Conservation (phyloP, 768 basidiomycete genomes). For the Pisolithus sp. region DNA sequence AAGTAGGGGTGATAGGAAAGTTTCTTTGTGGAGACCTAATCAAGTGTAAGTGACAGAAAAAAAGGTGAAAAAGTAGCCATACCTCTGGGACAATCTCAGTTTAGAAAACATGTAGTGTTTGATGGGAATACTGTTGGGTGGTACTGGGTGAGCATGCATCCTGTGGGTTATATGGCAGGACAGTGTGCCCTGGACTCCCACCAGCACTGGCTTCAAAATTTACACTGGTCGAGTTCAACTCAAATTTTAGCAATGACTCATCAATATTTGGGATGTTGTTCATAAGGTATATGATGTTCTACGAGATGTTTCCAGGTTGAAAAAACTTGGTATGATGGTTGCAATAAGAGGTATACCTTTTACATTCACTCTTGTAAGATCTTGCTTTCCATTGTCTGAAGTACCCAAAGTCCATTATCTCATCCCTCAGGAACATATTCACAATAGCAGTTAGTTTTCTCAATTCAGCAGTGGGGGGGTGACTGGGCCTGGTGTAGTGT, state of each 20-base stretch:
- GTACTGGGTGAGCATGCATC: conserved; percentile 20
- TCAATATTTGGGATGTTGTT: conserved; percentile 76
- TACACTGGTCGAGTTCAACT: conserved; percentile 49
- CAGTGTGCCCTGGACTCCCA: conserved; percentile 33
- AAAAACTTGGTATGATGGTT: not conserved
- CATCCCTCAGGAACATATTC: too few species aligned
- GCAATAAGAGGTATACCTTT: conserved; percentile 47
- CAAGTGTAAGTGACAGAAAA: not conserved
- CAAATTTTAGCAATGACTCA: conserved; percentile 47
- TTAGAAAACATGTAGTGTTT: conserved; percentile 68
- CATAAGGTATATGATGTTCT: conserved; percentile 87
- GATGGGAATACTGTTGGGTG: conserved; percentile 24
- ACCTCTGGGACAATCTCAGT: conserved; percentile 78
- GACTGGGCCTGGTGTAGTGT: too few species aligned
- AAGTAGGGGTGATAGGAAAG: conserved; percentile 59
- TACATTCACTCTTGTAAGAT: conserved; percentile 86
- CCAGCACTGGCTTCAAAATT: conserved; percentile 62
- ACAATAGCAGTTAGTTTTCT: too few species aligned
- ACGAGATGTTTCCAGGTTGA: not conserved
- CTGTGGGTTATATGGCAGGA: not conserved
- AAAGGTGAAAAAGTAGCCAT: not conserved
- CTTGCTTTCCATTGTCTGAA: conserved; percentile 98
- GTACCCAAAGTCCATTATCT: conserved; percentile 99
- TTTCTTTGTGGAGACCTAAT: conserved; percentile 37
- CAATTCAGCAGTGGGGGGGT: too few species aligned